Evolutionary conservation across 1,284 basidiomycete species (phyloP).

Genomic region (Ceratobasidium papillatum): DNA sequence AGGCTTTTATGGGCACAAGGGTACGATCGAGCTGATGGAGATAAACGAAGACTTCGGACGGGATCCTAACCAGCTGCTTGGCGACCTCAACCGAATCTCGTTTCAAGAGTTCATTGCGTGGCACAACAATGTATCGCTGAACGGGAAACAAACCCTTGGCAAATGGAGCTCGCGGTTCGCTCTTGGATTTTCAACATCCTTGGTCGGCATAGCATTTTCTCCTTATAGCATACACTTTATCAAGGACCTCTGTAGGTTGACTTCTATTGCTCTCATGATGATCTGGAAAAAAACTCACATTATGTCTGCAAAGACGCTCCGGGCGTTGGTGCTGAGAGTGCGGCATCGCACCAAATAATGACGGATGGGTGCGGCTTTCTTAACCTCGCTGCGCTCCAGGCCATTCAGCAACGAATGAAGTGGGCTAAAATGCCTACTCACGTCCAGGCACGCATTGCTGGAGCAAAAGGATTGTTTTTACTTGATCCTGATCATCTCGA

Average conservation of each 20-base stretch:
- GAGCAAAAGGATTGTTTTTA: constrained; percentile 42
- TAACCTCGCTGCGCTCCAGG: constrained; percentile 36
- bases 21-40: constrained; percentile 33
- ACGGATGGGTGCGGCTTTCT: constrained; percentile 43
- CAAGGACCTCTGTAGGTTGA: constrained; percentile 37
- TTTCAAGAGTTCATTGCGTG: constrained; percentile 38
- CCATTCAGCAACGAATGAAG: constrained; percentile 29
- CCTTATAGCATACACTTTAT: constrained; percentile 35
- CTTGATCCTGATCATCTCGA: constrained; percentile 28
- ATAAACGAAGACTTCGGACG: constrained; percentile 40
- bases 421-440: constrained; percentile 26
- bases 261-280: not conserved
- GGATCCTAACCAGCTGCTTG: constrained; percentile 4
- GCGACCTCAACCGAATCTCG: constrained; percentile 35
- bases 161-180: constrained; percentile 43
- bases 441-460: constrained; percentile 42
- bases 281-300: not conserved
- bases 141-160: constrained; percentile 16
- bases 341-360: constrained; percentile 35
- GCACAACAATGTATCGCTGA: constrained; percentile 30
- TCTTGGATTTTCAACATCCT: constrained; percentile 39
- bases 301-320: constrained; percentile 22
- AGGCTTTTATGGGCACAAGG: constrained; percentile 39
- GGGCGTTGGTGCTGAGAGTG: not conserved
- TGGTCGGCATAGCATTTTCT: constrained; percentile 34